Percentiles rank a stretch among this genome's conserved stretches.
Evolutionary conservation across 768 basidiomycete genomes (phyloP).

Genomic region (Suillus occidentalis): DNA sequence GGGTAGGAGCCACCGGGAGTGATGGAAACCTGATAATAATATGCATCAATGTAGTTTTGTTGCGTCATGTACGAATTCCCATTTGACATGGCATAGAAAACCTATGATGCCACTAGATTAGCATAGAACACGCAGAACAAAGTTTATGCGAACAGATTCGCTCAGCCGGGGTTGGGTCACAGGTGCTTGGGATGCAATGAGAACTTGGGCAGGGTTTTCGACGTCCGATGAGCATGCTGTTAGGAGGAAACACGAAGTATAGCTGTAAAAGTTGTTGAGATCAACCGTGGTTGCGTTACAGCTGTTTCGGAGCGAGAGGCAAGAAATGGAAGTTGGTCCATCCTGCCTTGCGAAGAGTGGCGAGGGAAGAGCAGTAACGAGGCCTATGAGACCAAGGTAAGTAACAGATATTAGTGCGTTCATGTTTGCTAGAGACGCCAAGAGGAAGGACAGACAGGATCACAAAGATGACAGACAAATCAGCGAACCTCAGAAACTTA

Average conservation of each 20-base stretch:
- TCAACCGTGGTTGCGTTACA: constrained; percentile 21
- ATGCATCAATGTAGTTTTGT: constrained; percentile 23
- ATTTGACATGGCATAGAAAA: constrained; percentile 18
- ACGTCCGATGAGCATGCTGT: constrained; percentile 13
- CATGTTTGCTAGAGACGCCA: neutral
- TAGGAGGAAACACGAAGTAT: constrained; percentile 21
- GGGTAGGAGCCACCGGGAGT: constrained; percentile 22
- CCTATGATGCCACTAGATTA: constrained; percentile 8
- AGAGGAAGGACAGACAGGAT: constrained; percentile 1
- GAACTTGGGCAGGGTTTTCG: constrained; percentile 11
- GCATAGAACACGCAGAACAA: neutral
- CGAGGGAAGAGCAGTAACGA: constrained; percentile 5
- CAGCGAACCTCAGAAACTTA: neutral
- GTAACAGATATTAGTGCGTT: neutral
- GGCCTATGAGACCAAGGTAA: constrained; percentile 6
- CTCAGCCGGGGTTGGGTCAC: constrained; percentile 18
- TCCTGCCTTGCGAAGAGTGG: constrained; percentile 17
- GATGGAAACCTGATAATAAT: constrained; percentile 20
- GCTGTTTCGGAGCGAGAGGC: constrained; percentile 19
- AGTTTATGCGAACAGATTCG: constrained; percentile 13
- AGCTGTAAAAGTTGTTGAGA: constrained; percentile 19
- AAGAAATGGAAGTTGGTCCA: constrained; percentile 5
- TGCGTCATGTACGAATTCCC: constrained; percentile 22
- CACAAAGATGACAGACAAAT: neutral
- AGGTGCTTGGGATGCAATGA: constrained; percentile 13